Conservation (phyloP, 2,329 filamentous ascomycete species). For the Aspergillus puulaauensis region DNA sequence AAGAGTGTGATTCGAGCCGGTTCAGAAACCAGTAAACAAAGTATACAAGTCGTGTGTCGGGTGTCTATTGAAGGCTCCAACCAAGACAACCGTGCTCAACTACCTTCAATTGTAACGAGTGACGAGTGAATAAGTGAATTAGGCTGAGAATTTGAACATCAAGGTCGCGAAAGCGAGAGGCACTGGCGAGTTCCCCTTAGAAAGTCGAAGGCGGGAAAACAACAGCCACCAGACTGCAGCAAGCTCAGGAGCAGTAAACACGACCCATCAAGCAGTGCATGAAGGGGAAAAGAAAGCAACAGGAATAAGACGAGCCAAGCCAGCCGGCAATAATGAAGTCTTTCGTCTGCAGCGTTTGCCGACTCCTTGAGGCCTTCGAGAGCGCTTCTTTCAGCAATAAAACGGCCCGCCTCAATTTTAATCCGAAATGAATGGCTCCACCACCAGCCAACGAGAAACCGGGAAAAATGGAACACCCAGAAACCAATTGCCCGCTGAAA, state of each 20-base stretch:
- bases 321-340: conserved; percentile 6
- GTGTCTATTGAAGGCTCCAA: not conserved
- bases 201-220: conserved; percentile 12
- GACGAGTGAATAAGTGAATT: conserved; percentile 7
- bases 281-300: conserved; percentile 6
- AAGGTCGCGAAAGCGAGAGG: conserved; percentile 4
- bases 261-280: conserved; percentile 17
- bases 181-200: not conserved
- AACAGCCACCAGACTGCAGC: conserved; percentile 18
- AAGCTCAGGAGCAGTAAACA: conserved; percentile 9
- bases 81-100: conserved; percentile 1
- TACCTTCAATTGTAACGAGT: conserved; percentile 2
- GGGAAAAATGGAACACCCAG: not conserved
- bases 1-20: conserved; percentile 12
- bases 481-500: conserved; percentile 1
- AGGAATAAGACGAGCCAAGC: conserved; percentile 12
- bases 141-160: not conserved
- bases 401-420: conserved; percentile 26
- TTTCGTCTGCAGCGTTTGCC: not conserved
- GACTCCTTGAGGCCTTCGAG: not conserved
- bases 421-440: conserved; percentile 28
- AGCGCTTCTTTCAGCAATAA: conserved; percentile 1
- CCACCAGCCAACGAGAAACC: conserved; percentile 4
- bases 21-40: conserved; percentile 8
- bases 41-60: not conserved